Conservation (phyloP, 352 stramenopile genomes). For the Blastocystis sp. region DNA sequence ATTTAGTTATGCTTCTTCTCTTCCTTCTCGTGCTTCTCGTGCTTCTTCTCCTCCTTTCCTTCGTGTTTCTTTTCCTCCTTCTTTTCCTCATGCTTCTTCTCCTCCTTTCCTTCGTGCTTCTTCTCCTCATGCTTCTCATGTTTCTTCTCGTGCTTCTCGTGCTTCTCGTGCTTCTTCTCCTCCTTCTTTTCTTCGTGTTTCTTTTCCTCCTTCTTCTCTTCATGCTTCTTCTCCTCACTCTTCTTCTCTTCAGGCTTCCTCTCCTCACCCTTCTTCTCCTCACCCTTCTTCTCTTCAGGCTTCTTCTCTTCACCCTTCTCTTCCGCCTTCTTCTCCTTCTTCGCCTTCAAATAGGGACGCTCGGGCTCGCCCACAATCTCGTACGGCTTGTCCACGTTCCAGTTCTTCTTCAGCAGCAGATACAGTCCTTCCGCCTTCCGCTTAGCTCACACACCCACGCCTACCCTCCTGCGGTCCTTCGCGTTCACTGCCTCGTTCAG, state of each 20-base stretch:
- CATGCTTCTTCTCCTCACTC: slow-evolving; percentile 55
- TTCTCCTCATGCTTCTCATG: slow-evolving; percentile 32
- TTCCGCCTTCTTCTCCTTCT: slow-evolving; percentile 28
- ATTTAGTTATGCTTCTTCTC: neutral
- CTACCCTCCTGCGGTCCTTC: slow-evolving; percentile 22
- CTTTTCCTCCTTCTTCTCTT: slow-evolving; percentile 33
- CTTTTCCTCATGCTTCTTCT: slow-evolving; percentile 36
- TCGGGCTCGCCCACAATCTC: slow-evolving; percentile 45
- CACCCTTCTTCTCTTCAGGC: neutral
- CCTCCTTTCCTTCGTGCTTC: slow-evolving; percentile 6
- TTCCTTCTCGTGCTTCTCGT: slow-evolving; percentile 46
- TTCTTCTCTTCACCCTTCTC: slow-evolving; percentile 45
- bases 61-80: neutral
- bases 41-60: slow-evolving; percentile 23
- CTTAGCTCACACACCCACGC: neutral
- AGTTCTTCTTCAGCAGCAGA: slow-evolving; percentile 55
- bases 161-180: slow-evolving; percentile 61
- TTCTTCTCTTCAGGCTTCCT: slow-evolving; percentile 64
- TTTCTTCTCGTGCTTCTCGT: slow-evolving; percentile 28
- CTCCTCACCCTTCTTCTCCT: slow-evolving; percentile 35
- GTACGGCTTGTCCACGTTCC: slow-evolving; percentile 54
- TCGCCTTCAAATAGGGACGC: slow-evolving; percentile 54
- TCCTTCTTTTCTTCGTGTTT: slow-evolving; percentile 23
- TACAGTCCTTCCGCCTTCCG: slow-evolving; percentile 25
- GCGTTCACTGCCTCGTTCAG: slow-evolving; percentile 17